These are phyloP conservation scores for Anthracocystis panici-leucophaei DNA, from an alignment of 1,284 basidiomycete species.

Conservation along the genomic window DNA sequence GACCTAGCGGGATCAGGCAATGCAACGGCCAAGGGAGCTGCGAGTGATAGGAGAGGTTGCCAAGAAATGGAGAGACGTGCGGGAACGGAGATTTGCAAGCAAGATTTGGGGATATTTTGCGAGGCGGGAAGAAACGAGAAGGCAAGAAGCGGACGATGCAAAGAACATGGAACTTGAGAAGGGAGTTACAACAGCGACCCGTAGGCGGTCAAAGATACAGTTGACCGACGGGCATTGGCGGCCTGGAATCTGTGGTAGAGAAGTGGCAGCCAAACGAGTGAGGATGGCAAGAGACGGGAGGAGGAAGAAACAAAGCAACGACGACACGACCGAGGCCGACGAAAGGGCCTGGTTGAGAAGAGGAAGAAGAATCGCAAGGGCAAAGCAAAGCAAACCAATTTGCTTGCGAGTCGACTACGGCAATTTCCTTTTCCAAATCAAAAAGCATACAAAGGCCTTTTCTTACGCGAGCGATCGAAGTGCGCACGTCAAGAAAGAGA, in stretches of 20 bases:
- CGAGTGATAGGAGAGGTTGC: too few relatives aligned
- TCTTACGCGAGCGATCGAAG: conserved; percentile 3
- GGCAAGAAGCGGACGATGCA: too few relatives aligned
- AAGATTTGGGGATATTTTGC: too few relatives aligned
- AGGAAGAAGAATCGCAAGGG: not conserved
- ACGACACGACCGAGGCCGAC: not conserved
- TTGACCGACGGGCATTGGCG: conserved; percentile 4
- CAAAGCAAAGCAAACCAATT: not conserved
- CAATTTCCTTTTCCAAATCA: not conserved
- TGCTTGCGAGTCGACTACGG: conserved; percentile 2
- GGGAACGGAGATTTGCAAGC: too few relatives aligned
- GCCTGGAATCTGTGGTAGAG: not conserved
- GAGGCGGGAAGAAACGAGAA: not conserved
- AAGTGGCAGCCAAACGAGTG: not conserved
- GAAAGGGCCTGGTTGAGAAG: not conserved
- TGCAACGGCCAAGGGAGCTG: too few relatives aligned
- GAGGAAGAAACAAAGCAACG: not conserved
- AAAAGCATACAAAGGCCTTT: not conserved
- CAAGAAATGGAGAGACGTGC: too few relatives aligned
- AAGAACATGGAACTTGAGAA: not conserved
- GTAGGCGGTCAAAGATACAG: not conserved
- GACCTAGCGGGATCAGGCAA: too few relatives aligned
- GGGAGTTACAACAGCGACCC: too few relatives aligned
- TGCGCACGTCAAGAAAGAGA: not conserved
- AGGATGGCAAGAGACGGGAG: not conserved